Evolutionary conservation across 164 flowering plant species (phyloP).

Genomic region (Annona cherimola): DNA sequence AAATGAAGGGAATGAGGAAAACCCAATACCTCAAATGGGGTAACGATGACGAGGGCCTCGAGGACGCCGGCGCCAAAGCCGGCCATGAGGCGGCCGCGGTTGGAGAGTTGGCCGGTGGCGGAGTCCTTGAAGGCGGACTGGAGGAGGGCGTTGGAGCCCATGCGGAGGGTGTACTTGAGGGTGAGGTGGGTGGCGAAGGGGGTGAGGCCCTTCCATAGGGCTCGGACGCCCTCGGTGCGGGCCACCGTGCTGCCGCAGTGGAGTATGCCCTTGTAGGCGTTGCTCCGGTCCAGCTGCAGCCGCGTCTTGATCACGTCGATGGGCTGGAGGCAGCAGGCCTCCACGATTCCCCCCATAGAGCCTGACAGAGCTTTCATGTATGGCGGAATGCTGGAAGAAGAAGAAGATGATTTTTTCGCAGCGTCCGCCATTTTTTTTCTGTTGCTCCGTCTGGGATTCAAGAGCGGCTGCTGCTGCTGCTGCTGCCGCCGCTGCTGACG

Average conservation of each 20-base stretch:
- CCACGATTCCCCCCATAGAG: conserved; percentile 80
- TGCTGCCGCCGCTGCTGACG: too few relatives aligned
- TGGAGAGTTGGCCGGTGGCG: conserved; percentile 63
- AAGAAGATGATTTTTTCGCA: too few relatives aligned
- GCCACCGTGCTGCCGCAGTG: conserved; percentile 77
- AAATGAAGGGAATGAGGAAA: not conserved
- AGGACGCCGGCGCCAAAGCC: conserved; percentile 97
- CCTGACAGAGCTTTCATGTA: conserved; percentile 94
- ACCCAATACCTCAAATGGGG: conserved; percentile 73
- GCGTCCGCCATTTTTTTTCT: too few relatives aligned
- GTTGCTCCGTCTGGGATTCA: too few relatives aligned
- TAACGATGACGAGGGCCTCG: conserved; percentile 90
- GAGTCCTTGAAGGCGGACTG: conserved; percentile 77
- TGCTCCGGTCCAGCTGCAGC: conserved; percentile 74
- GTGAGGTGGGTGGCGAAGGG: conserved; percentile 96
- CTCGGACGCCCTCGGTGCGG: conserved; percentile 75
- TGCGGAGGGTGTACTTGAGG: conserved; percentile 79
- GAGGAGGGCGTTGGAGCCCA: conserved; percentile 91
- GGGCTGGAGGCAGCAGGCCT: conserved; percentile 87
- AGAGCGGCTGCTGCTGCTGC: too few relatives aligned
- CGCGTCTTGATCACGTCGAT: conserved; percentile 96
- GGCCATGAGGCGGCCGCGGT: conserved; percentile 48
- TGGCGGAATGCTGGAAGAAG: conserved; percentile 43
- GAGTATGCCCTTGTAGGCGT: conserved; percentile 67
- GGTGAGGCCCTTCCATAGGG: conserved; percentile 95